Percentiles rank a stretch among this genome's conserved stretches.
Evolutionary conservation across 2,329 filamentous ascomycete genomes (phyloP).

Genomic region (Coniella lustricola): DNA sequence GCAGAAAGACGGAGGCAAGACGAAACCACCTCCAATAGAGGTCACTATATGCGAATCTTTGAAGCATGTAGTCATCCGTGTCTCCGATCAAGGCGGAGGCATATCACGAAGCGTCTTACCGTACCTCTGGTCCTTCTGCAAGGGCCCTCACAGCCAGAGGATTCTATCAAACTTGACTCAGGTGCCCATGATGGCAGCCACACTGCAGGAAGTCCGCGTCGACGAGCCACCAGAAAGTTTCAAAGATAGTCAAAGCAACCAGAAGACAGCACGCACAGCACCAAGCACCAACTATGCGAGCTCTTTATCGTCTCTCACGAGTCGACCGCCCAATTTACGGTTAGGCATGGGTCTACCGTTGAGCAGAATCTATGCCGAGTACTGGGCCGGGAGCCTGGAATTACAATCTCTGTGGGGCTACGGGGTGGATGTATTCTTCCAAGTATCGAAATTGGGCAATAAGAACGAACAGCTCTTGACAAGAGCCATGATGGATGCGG

Average conservation of each 20-base stretch:
- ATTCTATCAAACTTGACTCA: conserved; percentile 78
- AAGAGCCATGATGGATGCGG: conserved; percentile 68
- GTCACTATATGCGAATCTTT: conserved; percentile 90
- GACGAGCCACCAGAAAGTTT: conserved; percentile 25
- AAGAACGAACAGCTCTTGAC: conserved; percentile 92
- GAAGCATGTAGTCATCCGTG: conserved; percentile 91
- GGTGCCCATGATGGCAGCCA: conserved; percentile 88
- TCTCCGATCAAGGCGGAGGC: conserved; percentile 92
- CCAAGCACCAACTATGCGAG: conserved; percentile 37
- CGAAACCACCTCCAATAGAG: conserved; percentile 73
- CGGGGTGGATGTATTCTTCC: conserved; percentile 89
- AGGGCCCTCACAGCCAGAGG: conserved; percentile 72
- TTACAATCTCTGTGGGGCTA: conserved; percentile 92
- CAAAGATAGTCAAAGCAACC: background rate
- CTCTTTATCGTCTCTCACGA: conserved; percentile 74
- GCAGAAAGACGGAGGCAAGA: conserved; percentile 28
- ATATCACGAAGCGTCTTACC: conserved; percentile 79
- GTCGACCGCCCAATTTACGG: conserved; percentile 75
- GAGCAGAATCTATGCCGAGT: conserved; percentile 91
- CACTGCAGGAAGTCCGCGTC: conserved; percentile 74
- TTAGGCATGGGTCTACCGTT: conserved; percentile 91
- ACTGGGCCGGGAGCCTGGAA: conserved; percentile 91
- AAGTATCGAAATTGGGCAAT: conserved; percentile 93
- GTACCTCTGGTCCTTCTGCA: conserved; percentile 94
- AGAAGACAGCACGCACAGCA: conserved; percentile 6